phyloP scores from a whole-genome alignment of 495 filamentous ascomycete genomes.

The Barbatosphaeria neglecta region DNA sequence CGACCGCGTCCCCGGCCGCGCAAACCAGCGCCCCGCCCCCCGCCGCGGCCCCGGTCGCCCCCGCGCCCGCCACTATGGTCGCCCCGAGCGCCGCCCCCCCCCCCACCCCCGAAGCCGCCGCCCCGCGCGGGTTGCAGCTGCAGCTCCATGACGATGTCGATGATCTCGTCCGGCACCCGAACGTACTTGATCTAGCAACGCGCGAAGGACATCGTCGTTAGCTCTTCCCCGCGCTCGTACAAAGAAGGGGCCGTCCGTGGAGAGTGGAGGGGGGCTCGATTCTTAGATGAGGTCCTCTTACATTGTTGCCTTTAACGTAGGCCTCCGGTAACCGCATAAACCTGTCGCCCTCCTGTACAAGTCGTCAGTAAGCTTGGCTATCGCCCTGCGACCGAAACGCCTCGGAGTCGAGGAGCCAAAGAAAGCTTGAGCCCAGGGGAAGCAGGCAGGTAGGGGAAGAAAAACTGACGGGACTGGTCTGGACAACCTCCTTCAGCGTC shows the following conservation, averaged over 20 bases:
- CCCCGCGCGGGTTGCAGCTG: conserved; percentile 64
- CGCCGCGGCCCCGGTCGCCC: conserved; percentile 40
- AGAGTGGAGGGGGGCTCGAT: too few species aligned
- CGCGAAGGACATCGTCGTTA: too few species aligned
- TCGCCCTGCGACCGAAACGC: too few species aligned
- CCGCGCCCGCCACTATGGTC: conserved; percentile 51
- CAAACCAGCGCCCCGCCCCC: conserved; percentile 30
- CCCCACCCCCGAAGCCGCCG: conserved; percentile 47
- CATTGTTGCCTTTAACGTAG: conserved; percentile 94
- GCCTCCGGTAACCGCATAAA: conserved; percentile 87
- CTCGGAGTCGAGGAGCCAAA: too few species aligned
- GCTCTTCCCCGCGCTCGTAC: neutral
- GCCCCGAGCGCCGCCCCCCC: conserved; percentile 52
- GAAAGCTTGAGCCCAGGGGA: neutral
- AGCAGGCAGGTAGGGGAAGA: neutral
- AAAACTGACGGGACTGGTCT: conserved; percentile 63
- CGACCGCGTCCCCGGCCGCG: conserved; percentile 29
- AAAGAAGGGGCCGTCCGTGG: too few species aligned
- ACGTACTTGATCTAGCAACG: conserved; percentile 99
- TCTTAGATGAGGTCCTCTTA: too few species aligned
- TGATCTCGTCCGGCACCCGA: conserved; percentile 86
- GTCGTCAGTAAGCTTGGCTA: conserved; percentile 4
- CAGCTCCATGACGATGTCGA: conserved; percentile 88
- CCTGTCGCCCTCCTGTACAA: conserved; percentile 68
- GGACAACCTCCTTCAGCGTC: conserved; percentile 92